Evolutionary conservation across 306 rosid species (phyloP).

Genomic region (Cucumis cinereus): DNA sequence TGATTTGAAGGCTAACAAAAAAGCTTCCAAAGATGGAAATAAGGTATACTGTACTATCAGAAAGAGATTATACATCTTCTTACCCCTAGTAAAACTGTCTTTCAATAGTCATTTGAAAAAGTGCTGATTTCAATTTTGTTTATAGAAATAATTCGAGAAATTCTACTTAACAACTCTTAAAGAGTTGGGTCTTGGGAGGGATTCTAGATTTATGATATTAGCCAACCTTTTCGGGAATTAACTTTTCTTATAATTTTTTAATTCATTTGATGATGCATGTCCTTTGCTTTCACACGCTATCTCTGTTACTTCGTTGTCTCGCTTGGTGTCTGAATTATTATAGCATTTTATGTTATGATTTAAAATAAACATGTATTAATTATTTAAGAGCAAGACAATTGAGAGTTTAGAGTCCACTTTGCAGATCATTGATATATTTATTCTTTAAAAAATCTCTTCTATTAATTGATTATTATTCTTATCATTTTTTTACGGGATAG

Average conservation of each 20-base stretch:
- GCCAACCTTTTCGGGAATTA: not conserved
- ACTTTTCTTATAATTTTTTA: not conserved
- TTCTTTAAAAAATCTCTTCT: not conserved
- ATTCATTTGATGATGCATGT: not conserved
- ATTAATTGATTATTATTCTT: not conserved
- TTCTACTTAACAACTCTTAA: not conserved
- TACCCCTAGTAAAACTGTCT: not conserved
- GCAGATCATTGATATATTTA: not conserved
- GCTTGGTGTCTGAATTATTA: not conserved
- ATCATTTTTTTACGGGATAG: not conserved
- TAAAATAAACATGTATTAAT: not conserved
- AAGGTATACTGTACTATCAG: constrained; percentile 38
- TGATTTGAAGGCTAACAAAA: constrained; percentile 42
- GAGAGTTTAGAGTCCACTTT: not conserved
- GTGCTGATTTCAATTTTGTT: not conserved
- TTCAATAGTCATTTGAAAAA: not conserved
- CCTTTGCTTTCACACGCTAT: not conserved
- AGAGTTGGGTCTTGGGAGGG: not conserved
- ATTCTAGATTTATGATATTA: not conserved
- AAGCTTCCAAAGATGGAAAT: constrained; percentile 29
- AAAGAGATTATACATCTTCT: not conserved
- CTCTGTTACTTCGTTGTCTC: not conserved
- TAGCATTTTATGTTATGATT: not conserved
- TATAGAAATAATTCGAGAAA: not conserved
- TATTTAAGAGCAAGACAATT: not conserved